These are phyloP conservation scores for Beauveria varroae DNA, from an alignment of 2,329 filamentous ascomycete genomes.

Conservation along the genomic window DNA sequence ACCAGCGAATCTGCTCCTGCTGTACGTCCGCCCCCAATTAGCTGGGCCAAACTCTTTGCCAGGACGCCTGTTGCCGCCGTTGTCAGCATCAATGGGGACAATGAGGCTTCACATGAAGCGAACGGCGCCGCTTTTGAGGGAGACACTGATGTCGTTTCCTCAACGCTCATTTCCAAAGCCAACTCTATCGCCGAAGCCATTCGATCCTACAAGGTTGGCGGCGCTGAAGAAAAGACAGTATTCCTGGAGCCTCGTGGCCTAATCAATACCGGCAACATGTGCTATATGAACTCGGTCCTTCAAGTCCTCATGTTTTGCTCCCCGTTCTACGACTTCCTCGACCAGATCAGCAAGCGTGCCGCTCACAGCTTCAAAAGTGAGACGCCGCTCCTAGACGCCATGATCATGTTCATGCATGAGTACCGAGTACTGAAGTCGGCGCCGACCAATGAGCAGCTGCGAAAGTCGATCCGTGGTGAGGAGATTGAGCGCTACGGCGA, in stretches of 20 bases:
- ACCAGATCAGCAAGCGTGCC: slow-evolving; percentile 75
- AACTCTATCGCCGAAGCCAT: slow-evolving; percentile 71
- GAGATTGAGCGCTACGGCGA: slow-evolving; percentile 89
- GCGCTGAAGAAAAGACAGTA: slow-evolving; percentile 53
- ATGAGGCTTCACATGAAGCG: slow-evolving; percentile 14
- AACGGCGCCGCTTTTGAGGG: neutral
- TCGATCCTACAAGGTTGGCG: slow-evolving; percentile 60
- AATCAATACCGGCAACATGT: slow-evolving; percentile 98
- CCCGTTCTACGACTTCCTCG: slow-evolving; percentile 90
- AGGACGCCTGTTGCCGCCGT: slow-evolving; percentile 16
- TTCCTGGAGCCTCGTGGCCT: slow-evolving; percentile 90
- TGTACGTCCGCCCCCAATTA: slow-evolving; percentile 26
- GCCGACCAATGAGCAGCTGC: slow-evolving; percentile 63
- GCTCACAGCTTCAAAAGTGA: slow-evolving; percentile 91
- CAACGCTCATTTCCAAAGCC: slow-evolving; percentile 37
- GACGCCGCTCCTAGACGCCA: slow-evolving; percentile 86
- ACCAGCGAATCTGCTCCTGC: slow-evolving; percentile 15
- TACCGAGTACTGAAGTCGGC: slow-evolving; percentile 82
- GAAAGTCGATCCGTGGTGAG: slow-evolving; percentile 65
- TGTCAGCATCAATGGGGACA: neutral
- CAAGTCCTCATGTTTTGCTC: slow-evolving; percentile 92
- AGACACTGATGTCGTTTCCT: slow-evolving; percentile 23
- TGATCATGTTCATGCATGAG: slow-evolving; percentile 95
- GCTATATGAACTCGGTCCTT: slow-evolving; percentile 99
- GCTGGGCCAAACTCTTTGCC: slow-evolving; percentile 34